Conservation (phyloP, 345 rosid genomes). For the Gynandropsis gynandra region DNA sequence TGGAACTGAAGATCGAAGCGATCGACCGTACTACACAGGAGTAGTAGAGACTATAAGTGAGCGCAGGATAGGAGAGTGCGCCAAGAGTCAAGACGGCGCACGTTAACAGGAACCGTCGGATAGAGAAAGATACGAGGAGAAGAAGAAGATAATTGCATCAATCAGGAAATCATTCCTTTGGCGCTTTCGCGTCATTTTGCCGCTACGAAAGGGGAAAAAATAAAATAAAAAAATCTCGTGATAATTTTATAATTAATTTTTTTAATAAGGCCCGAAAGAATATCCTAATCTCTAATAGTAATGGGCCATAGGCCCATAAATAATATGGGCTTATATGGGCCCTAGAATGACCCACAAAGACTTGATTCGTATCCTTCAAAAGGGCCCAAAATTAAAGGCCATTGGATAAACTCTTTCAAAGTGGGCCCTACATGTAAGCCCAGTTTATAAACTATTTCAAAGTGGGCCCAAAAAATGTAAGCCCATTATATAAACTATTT, state of each 20-base stretch:
- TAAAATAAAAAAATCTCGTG: too few relatives aligned
- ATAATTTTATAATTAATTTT: too few relatives aligned
- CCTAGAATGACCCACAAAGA: too few relatives aligned
- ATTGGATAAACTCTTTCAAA: too few relatives aligned
- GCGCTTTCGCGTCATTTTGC: conserved; percentile 3
- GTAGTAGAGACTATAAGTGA: background rate
- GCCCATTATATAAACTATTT: conserved; percentile 4
- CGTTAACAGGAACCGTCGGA: conserved; percentile 34
- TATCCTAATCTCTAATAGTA: too few relatives aligned
- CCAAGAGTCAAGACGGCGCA: conserved; percentile 42
- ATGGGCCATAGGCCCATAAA: too few relatives aligned
- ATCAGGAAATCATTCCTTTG: conserved; percentile 6
- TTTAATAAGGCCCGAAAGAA: too few relatives aligned
- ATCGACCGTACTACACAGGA: conserved; percentile 15
- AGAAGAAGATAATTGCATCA: conserved; percentile 18
- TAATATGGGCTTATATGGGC: too few relatives aligned
- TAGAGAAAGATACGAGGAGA: conserved; percentile 12
- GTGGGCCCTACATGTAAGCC: too few relatives aligned
- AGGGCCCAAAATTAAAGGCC: too few relatives aligned
- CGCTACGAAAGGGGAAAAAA: conserved; percentile 2
- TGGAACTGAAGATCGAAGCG: conserved; percentile 30
- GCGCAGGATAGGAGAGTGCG: conserved; percentile 41
- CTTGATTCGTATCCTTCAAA: too few relatives aligned
- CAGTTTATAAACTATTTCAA: background rate
- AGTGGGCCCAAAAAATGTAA: conserved; percentile 13